These are phyloP conservation scores for Clitopilus passeckerianus DNA, from an alignment of 768 basidiomycete species.

Conservation along the genomic window DNA sequence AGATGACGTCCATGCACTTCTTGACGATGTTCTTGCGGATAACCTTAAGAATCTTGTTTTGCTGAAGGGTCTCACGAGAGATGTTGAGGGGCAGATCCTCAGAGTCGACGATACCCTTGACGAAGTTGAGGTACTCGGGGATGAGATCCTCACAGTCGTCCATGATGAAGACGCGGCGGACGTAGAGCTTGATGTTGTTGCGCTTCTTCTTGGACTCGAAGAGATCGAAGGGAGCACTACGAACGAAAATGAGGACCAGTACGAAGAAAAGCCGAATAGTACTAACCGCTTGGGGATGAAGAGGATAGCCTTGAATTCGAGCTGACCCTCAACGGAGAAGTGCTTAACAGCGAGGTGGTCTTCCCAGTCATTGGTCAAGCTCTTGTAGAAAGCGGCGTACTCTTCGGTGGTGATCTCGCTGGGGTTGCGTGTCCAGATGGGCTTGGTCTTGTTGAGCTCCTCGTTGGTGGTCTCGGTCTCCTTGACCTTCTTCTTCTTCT, in stretches of 20 bases:
- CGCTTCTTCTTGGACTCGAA: conserved; percentile 99
- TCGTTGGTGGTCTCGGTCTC: conserved; percentile 84
- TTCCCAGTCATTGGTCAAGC: conserved; percentile 99
- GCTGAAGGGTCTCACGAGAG: conserved; percentile 98
- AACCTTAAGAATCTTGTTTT: conserved; percentile 99
- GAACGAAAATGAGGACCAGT: conserved; percentile 6
- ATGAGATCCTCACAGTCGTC: conserved; percentile 99
- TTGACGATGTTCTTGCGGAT: conserved; percentile 99
- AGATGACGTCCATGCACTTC: conserved; percentile 93
- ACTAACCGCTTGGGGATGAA: conserved; percentile 92
- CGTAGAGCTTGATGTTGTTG: conserved; percentile 99
- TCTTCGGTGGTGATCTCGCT: conserved; percentile 90
- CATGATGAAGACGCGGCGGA: conserved; percentile 99
- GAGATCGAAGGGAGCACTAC: conserved; percentile 95
- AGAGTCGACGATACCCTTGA: conserved; percentile 99
- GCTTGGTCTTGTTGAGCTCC: conserved; percentile 99
- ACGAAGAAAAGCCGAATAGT: not conserved
- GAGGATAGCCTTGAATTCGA: conserved; percentile 99
- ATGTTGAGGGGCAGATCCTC: conserved; percentile 99
- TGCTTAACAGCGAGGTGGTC: conserved; percentile 99
- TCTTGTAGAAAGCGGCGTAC: conserved; percentile 98
- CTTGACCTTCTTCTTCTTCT: conserved; percentile 94
- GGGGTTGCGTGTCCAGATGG: conserved; percentile 99
- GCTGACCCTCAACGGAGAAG: conserved; percentile 99
- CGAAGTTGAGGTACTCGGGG: conserved; percentile 99